Evolutionary conservation across 2,329 filamentous ascomycete genomes (phyloP), one percentile per base, ranked within the genome.

Genomic region (Didymella arachidicola): DNA sequence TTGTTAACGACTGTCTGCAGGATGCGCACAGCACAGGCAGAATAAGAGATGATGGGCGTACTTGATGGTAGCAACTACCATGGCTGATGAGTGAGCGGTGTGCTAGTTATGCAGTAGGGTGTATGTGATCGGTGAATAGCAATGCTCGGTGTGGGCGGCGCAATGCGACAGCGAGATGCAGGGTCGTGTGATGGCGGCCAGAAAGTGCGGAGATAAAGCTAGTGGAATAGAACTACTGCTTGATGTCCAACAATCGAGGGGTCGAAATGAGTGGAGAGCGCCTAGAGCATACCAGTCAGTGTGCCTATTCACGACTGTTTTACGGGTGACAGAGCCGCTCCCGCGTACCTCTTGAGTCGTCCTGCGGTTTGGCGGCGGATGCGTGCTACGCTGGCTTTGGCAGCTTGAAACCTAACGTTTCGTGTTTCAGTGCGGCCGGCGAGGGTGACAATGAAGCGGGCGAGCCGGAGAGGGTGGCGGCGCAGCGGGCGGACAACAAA

Each of bases 51-150:
- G 52, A n/a, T 45, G 42, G 34, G 74, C 75, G 61, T 71, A 78
- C 76, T 78, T 78, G 68, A 78, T 78, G 61, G 76, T 78, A 57
- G 75, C 76, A 44, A 78, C 76, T 48, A 77, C 75, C 76, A 78
- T 78, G 64, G 55, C 72, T 68, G 53, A 34, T 45, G 34, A 25
- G 48, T 51, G 38, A 18, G 46, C 10, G 41, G 34, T 27, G 43
- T 30, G 44, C 56, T 45, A 50, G 50, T 26, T 46, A 22, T 54
- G 45, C 36, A 29, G 25, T 4, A 30, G 22, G 42, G 59, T 36
- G 39, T 58, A 43, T 56, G 41, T 30, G 50, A 27, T 50, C n/a
- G 16, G 45, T 26, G 41, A 34, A 50, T 54, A 54, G 45, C 34
- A 54, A 54, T 60, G 51, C 32, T 41, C 42, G 48, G 39, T 27